Percentiles rank a stretch among this genome's conserved stretches.
Evolutionary conservation across 495 filamentous ascomycete species (phyloP).

Genomic region (Talaromyces borbonicus): DNA sequence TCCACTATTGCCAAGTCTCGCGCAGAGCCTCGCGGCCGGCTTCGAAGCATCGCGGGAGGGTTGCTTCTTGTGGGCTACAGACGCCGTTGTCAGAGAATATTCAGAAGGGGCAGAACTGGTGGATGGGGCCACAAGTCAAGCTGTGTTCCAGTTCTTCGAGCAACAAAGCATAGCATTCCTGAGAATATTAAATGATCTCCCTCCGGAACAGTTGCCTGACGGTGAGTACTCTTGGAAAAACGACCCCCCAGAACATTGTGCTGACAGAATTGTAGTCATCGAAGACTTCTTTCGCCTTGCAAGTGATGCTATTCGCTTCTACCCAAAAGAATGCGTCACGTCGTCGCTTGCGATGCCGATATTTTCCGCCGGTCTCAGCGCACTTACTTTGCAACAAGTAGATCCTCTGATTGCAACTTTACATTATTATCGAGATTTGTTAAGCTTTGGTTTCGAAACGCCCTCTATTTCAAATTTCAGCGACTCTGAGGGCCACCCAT

Average conservation of each 20-base stretch:
- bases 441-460: constrained; percentile 74
- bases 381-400: constrained; percentile 77
- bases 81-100: constrained; percentile 90
- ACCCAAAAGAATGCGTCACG: constrained; percentile 68
- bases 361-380: constrained; percentile 75
- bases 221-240: constrained; percentile 31
- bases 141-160: constrained; percentile 91
- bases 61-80: constrained; percentile 95
- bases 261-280: constrained; percentile 53
- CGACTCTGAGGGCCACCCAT: constrained; percentile 28
- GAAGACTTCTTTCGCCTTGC: constrained; percentile 97
- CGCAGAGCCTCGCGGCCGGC: constrained; percentile 73
- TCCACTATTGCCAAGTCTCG: constrained; percentile 73
- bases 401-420: constrained; percentile 85
- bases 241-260: constrained; percentile 3
- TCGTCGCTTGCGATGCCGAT: constrained; percentile 71
- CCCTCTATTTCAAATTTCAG: constrained; percentile 63
- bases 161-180: constrained; percentile 83
- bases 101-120: constrained; percentile 78
- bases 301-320: constrained; percentile 84
- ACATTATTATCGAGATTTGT: constrained; percentile 87
- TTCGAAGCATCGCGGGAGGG: constrained; percentile 84
- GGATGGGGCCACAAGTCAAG: constrained; percentile 69
- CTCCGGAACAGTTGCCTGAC: constrained; percentile 82
- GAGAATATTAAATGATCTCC: constrained; percentile 74